Conservation (phyloP, 1,139 yeast species). For the Yamadazyma conglobata region DNA sequence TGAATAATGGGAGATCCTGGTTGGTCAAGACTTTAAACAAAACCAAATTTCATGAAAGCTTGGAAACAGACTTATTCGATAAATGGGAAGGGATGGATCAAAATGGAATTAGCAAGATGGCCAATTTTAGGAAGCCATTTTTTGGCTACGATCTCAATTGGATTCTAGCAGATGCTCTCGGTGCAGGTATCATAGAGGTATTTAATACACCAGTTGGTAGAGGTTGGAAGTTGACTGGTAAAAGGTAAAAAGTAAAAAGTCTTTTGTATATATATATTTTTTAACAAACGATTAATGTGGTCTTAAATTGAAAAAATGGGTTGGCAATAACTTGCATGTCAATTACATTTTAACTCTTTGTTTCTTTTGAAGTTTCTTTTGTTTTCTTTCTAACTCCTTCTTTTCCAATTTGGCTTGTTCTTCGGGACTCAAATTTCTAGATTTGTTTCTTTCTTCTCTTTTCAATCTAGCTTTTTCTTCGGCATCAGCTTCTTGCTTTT, state of each 20-base stretch:
- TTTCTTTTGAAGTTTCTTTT: constrained; percentile 41
- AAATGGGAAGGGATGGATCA: constrained; percentile 46
- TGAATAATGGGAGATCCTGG: constrained; percentile 49
- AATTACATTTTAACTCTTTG: constrained; percentile 37
- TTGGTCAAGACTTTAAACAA: constrained; percentile 42
- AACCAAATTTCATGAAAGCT: constrained; percentile 48
- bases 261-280: constrained; percentile 3
- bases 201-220: constrained; percentile 68
- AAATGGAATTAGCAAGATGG: constrained; percentile 32
- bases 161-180: constrained; percentile 63
- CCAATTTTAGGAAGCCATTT: constrained; percentile 51
- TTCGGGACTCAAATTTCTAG: constrained; percentile 60
- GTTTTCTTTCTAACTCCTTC: constrained; percentile 49
- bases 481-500: constrained; percentile 64
- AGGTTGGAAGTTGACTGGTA: constrained; percentile 63
- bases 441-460: constrained; percentile 55
- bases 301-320: too few relatives aligned
- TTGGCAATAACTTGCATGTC: too few relatives aligned
- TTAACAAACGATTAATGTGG: constrained; percentile 2
- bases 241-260: constrained; percentile 22
- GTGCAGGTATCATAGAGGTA: constrained; percentile 67
- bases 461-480: constrained; percentile 67
- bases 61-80: constrained; percentile 46
- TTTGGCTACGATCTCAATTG: constrained; percentile 60
- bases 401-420: constrained; percentile 74